Evolutionary conservation across 225 moss, liverwort and hornwort genomes (phyloP), one percentile per base, ranked within the genome.

Genomic region (Rhytidiadelphus loreus): DNA sequence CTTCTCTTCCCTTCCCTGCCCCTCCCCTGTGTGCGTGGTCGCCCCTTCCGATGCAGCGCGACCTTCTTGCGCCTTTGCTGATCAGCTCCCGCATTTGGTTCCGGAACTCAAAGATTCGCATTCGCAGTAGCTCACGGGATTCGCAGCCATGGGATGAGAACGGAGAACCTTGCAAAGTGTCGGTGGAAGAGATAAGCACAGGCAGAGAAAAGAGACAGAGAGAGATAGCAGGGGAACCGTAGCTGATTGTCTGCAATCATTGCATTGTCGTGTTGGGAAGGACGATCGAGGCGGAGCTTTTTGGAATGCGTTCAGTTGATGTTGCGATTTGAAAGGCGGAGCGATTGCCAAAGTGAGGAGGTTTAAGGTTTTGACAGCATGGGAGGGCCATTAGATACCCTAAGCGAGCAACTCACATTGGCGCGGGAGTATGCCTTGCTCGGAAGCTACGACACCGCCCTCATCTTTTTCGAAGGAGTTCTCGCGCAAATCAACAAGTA

Each of bases 341-440:
- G 44, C 52, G 70, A 32, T 64, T 83, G 60, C 80, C 14, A 23
- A 77, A 77, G 88, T 33, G 69, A 61, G 52, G 78, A 79, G 86
- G 89, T 41, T 53, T 43, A 88, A 92, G 74, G 53, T 56, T 65
- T 77, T n/a, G 16, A 46, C 86, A 96, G 93, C 82, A 98, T 98
- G 96, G 98, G 98, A 91, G 98, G 97, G 92, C 97, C 96, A 77
- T 92, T 98, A 58, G 95, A 95, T 88, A 95, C 94, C 83, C 87
- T 99, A 57, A 89, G 92, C 81, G 99, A 99, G 95, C 99, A 99
- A 92, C 95, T 99, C 73, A 99, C 99, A 46, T 93, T 97, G 89
- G 99, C 99, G 80, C 91, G 99, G 83, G 99, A 99, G 96, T 97
- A 99, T 84, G 99, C 99, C 33, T 89, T 99, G 96, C 93, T 99